Conservation (phyloP, 2,329 filamentous ascomycete species). For the Rutstroemia sp. region DNA sequence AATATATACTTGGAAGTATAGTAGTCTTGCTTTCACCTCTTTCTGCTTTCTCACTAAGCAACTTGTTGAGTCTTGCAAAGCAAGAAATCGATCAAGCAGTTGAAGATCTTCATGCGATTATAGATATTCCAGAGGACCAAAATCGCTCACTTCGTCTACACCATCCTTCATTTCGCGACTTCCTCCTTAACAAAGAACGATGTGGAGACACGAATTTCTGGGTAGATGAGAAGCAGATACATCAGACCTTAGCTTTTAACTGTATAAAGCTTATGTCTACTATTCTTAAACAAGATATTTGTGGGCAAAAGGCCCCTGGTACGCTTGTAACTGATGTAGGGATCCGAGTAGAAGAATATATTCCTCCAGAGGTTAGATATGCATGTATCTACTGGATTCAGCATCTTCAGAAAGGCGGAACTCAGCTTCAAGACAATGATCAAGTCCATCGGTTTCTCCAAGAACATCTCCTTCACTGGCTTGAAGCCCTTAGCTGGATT, state of each 20-base stretch:
- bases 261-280: constrained; percentile 32
- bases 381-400: constrained; percentile 16
- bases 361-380: constrained; percentile 28
- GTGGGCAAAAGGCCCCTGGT: constrained; percentile 17
- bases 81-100: neutral
- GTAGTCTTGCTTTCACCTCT: too few species aligned
- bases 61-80: neutral
- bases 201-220: constrained; percentile 27
- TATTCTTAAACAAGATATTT: constrained; percentile 33
- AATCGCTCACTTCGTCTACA: neutral
- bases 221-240: constrained; percentile 30
- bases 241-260: constrained; percentile 27
- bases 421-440: constrained; percentile 23
- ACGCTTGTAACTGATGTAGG: constrained; percentile 26
- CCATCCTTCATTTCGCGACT: constrained; percentile 6
- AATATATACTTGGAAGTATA: too few species aligned
- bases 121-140: neutral
- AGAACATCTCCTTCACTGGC: constrained; percentile 26
- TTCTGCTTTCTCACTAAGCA: too few species aligned
- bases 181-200: constrained; percentile 11
- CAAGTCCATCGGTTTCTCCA: constrained; percentile 31
- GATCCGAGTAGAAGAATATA: constrained; percentile 16
- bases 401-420: constrained; percentile 18
- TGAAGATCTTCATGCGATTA: neutral
- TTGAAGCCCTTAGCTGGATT: constrained; percentile 23